Conservation (phyloP, 2,329 filamentous ascomycete genomes). For the Colletotrichum higginsianum region DNA sequence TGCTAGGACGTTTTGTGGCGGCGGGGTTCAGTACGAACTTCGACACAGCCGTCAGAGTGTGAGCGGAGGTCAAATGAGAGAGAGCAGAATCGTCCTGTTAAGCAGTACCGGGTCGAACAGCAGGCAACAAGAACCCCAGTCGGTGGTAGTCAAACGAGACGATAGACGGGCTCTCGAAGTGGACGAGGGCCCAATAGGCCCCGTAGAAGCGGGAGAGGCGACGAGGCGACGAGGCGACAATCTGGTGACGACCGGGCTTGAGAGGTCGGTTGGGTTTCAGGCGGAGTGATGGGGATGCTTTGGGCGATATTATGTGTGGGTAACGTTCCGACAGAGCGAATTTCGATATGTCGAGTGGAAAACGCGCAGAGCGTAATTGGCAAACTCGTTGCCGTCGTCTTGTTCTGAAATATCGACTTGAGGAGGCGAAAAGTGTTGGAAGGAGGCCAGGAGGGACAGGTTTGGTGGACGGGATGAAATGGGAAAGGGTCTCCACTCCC, state of each 20-base stretch:
- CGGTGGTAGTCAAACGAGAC: too few species aligned
- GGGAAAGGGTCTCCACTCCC: constrained; percentile 15
- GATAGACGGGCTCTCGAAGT: too few species aligned
- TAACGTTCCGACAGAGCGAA: neutral
- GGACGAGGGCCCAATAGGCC: neutral
- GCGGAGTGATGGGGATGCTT: neutral
- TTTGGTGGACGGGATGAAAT: neutral
- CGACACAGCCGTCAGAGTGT: neutral
- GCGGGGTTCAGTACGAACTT: constrained; percentile 23
- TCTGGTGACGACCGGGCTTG: neutral
- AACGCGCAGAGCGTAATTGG: neutral
- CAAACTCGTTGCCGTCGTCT: neutral
- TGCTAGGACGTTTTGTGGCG: neutral
- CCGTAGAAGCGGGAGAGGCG: neutral
- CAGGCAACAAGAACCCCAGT: too few species aligned
- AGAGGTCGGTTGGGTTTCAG: neutral
- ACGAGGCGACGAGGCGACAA: neutral
- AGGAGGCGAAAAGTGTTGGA: neutral
- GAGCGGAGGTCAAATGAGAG: constrained; percentile 8
- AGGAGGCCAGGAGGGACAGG: neutral
- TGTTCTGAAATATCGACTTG: neutral
- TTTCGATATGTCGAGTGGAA: neutral
- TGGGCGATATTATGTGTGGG: neutral
- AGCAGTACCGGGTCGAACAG: neutral
- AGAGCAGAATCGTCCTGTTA: neutral